A percentile compares a stretch with the other conserved stretches of the same genome.
These are phyloP conservation scores for Cutaneotrichosporon sp. DNA, from an alignment of 1,284 basidiomycete species.

Conservation along the genomic window DNA sequence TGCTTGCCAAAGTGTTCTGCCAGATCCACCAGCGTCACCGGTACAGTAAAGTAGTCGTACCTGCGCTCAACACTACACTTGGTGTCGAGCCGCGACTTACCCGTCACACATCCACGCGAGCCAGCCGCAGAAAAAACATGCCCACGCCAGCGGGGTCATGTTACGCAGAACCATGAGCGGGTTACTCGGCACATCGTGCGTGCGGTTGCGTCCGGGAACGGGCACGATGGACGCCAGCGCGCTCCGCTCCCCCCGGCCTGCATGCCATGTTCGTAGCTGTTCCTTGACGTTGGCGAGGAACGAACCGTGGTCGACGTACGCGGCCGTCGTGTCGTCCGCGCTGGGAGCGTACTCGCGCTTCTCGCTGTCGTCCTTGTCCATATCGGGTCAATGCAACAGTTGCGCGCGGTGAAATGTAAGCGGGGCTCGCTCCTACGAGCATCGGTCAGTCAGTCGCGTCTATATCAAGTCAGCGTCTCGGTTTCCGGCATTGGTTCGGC, in stretches of 20 bases:
- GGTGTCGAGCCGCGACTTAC: not conserved
- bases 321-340: no score
- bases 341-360: no score
- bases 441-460: no score
- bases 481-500: no score
- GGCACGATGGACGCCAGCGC: conserved; percentile 32
- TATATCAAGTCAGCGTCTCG: no score
- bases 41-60: conserved; percentile 26
- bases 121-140: conserved; percentile 52
- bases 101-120: conserved; percentile 57
- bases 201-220: conserved; percentile 6
- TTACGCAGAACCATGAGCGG: conserved; percentile 44
- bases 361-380: not conserved
- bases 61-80: conserved; percentile 1
- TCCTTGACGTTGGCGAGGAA: conserved; percentile 7
- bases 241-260: conserved; percentile 28
- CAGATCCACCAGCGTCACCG: conserved; percentile 53
- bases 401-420: no score
- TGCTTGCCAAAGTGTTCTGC: conserved; percentile 41
- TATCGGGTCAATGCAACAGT: no score
- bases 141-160: conserved; percentile 5
- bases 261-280: conserved; percentile 40
- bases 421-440: no score
- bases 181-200: conserved; percentile 31
- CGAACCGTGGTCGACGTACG: not conserved